These are phyloP conservation scores for Coelastrella sp. DNA, from an alignment of 139 green algal genomes.

Conservation along the genomic window DNA sequence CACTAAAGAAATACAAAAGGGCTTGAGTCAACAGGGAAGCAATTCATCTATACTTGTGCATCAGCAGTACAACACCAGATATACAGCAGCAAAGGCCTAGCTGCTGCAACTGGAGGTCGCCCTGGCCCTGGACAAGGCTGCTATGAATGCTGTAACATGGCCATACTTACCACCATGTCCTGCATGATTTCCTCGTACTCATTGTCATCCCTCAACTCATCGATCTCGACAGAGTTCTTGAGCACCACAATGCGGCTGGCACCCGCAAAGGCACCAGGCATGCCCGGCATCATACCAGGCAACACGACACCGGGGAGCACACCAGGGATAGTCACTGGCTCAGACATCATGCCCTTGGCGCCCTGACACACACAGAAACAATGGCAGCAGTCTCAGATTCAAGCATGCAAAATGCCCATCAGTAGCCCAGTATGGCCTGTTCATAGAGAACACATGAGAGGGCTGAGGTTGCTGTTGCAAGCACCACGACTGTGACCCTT, in stretches of 20 bases:
- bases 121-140: too few relatives aligned
- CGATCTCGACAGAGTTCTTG: constrained; percentile 78
- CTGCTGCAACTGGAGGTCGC: too few relatives aligned
- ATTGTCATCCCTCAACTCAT: constrained; percentile 91
- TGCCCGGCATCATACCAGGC: constrained; percentile 5
- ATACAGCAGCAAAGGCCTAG: not conserved
- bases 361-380: not conserved
- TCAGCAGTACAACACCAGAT: not conserved
- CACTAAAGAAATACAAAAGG: too few relatives aligned
- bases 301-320: not conserved
- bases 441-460: too few relatives aligned
- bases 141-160: too few relatives aligned
- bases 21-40: too few relatives aligned
- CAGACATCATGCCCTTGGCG: constrained; percentile 23
- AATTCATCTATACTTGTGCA: not conserved
- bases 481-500: too few relatives aligned
- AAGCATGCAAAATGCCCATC: not conserved
- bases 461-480: too few relatives aligned
- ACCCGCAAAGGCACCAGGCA: constrained; percentile 16
- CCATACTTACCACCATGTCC: constrained; percentile 57
- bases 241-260: constrained; percentile 77
- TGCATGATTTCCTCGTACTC: constrained; percentile 94
- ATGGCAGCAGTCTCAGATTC: not conserved
- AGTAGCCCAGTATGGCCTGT: too few relatives aligned
- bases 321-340: not conserved